phyloP scores from a whole-genome alignment of 176 grass and related monocot species.

The Chrysopogon serrulatus region DNA sequence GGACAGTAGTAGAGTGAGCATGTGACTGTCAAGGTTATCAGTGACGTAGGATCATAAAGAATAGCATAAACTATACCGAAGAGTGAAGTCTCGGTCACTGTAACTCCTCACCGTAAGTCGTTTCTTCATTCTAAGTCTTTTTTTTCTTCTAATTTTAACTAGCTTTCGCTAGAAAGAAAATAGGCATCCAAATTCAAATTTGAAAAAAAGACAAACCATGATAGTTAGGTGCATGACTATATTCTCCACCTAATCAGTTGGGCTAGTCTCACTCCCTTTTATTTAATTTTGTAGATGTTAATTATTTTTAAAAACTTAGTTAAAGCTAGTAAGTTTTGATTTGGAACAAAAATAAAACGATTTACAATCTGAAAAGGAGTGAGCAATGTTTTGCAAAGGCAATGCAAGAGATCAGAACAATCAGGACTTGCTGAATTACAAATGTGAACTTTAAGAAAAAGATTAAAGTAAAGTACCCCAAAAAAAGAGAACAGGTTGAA shows the following conservation, averaged over 20 bases:
- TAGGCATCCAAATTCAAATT: neutral
- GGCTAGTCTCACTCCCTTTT: neutral
- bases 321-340: neutral
- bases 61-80: neutral
- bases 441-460: neutral
- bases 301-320: neutral
- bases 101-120: neutral
- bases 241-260: neutral
- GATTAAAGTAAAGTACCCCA: neutral
- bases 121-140: neutral
- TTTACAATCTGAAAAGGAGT: neutral
- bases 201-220: neutral
- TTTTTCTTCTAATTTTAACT: neutral
- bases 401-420: neutral
- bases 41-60: neutral
- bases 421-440: slow-evolving; percentile 3
- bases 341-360: neutral
- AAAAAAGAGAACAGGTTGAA: slow-evolving; percentile 1
- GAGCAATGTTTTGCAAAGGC: neutral
- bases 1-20: neutral
- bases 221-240: neutral
- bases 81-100: neutral
- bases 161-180: neutral
- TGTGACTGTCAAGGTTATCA: neutral
- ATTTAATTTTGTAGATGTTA: neutral